Conservation (phyloP, 1,139 yeast genomes). For the Pichia sp. region DNA sequence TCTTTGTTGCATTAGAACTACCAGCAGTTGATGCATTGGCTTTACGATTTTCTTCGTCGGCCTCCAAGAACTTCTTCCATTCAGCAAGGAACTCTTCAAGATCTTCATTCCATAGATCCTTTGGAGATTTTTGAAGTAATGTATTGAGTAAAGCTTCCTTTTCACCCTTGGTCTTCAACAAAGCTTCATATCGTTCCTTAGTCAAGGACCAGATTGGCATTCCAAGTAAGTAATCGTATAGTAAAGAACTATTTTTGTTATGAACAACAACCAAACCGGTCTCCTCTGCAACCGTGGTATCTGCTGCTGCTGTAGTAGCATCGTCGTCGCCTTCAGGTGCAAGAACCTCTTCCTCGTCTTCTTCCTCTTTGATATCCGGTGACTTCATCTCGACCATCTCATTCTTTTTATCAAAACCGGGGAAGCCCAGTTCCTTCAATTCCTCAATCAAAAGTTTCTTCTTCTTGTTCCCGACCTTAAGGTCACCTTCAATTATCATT, state of each 20-base stretch:
- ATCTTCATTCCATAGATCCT: constrained; percentile 83
- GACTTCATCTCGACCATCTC: constrained; percentile 37
- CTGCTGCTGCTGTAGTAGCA: constrained; percentile 27
- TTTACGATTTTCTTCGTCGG: constrained; percentile 40
- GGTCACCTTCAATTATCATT: constrained; percentile 70
- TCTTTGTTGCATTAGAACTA: constrained; percentile 18
- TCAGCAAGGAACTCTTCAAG: constrained; percentile 61
- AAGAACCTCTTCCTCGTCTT: constrained; percentile 31
- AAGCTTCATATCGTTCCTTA: constrained; percentile 74
- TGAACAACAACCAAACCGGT: constrained; percentile 28
- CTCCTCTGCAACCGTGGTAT: constrained; percentile 20
- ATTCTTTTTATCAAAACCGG: constrained; percentile 67
- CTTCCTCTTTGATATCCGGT: constrained; percentile 32
- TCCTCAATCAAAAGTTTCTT: constrained; percentile 57
- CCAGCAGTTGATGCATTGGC: constrained; percentile 12
- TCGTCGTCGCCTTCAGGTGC: constrained; percentile 28
- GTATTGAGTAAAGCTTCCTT: constrained; percentile 67
- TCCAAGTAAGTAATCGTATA: constrained; percentile 70
- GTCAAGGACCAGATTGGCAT: constrained; percentile 96
- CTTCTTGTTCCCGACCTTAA: constrained; percentile 69
- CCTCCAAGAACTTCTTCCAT: constrained; percentile 59
- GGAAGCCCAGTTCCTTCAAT: constrained; percentile 59
- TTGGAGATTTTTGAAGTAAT: constrained; percentile 65
- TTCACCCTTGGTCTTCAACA: constrained; percentile 62
- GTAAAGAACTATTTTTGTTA: constrained; percentile 42